Percentiles rank a stretch among this genome's conserved stretches.
phyloP scores from a whole-genome alignment of 208 protist genomes.

The Angomonas deanei region DNA sequence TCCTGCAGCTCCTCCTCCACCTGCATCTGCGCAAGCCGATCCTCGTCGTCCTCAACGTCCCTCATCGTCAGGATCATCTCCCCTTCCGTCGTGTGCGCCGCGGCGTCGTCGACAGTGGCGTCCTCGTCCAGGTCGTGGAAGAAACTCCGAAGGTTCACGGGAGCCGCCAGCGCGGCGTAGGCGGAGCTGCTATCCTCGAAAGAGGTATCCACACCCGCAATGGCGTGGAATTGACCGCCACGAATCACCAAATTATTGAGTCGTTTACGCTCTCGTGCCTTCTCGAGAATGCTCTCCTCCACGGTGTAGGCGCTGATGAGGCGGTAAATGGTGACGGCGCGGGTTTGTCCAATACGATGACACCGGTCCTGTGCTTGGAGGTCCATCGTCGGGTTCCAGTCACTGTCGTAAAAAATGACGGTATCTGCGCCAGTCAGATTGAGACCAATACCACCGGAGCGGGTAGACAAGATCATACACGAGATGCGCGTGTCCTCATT shows the following conservation, averaged over 20 bases:
- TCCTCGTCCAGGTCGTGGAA: constrained; percentile 88
- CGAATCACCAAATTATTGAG: constrained; percentile 95
- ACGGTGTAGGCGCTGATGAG: constrained; percentile 94
- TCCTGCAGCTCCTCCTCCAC: constrained; percentile 54
- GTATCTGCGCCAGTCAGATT: constrained; percentile 99
- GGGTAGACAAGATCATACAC: constrained; percentile 97
- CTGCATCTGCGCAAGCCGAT: constrained; percentile 48
- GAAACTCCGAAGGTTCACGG: constrained; percentile 76
- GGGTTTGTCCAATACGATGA: constrained; percentile 97
- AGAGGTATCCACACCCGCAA: constrained; percentile 48
- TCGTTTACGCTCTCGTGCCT: constrained; percentile 92
- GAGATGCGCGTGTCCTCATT: constrained; percentile 92
- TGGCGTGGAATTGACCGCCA: constrained; percentile 89
- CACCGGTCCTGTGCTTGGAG: constrained; percentile 96
- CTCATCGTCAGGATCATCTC: constrained; percentile 61
- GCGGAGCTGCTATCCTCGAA: constrained; percentile 67
- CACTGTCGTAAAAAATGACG: constrained; percentile 99
- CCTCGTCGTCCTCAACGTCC: constrained; percentile 74
- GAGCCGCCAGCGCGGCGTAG: constrained; percentile 58
- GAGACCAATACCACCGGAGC: constrained; percentile 96
- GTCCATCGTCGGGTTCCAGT: constrained; percentile 99
- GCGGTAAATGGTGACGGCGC: constrained; percentile 95
- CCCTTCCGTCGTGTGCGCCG: constrained; percentile 1
- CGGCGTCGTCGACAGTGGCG: constrained; percentile 29
- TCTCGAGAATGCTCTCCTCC: constrained; percentile 95